Evolutionary conservation across 2,329 filamentous ascomycete species (phyloP).

Genomic region (Aspergillus sergii): DNA sequence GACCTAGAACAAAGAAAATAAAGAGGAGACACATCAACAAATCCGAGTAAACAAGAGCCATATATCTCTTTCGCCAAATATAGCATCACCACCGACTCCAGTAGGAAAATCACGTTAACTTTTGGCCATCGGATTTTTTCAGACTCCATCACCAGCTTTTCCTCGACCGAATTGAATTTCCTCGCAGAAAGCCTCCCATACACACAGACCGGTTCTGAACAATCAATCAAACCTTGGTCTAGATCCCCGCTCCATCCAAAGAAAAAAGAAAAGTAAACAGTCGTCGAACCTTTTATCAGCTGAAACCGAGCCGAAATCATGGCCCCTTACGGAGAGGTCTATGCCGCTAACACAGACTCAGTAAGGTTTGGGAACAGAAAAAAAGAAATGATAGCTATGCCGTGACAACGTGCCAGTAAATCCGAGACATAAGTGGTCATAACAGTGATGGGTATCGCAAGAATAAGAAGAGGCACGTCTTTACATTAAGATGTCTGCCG

Average conservation of each 20-base stretch:
- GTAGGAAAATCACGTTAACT: constrained; percentile 1
- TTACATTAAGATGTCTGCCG: neutral
- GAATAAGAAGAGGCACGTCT: neutral
- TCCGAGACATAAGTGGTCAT: constrained; percentile 1
- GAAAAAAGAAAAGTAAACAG: neutral
- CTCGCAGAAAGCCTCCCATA: neutral
- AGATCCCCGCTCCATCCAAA: neutral
- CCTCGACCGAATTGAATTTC: neutral
- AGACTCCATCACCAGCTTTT: neutral
- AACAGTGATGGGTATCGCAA: constrained; percentile 4
- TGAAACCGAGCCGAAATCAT: neutral
- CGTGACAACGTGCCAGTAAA: constrained; percentile 1
- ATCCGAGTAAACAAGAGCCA: neutral
- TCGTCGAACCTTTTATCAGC: neutral
- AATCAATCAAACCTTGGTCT: neutral
- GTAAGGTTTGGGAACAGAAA: neutral
- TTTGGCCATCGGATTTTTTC: neutral
- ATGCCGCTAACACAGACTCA: constrained; percentile 7
- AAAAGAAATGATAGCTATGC: neutral
- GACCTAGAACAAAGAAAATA: neutral
- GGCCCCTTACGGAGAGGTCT: constrained; percentile 1
- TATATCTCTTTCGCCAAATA: constrained; percentile 2
- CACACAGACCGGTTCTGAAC: neutral
- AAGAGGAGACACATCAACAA: neutral
- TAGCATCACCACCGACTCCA: constrained; percentile 2